Base-by-base conservation (phyloP, 345 rosid genomes). In the Eucalyptus erythrocorys region DNA sequence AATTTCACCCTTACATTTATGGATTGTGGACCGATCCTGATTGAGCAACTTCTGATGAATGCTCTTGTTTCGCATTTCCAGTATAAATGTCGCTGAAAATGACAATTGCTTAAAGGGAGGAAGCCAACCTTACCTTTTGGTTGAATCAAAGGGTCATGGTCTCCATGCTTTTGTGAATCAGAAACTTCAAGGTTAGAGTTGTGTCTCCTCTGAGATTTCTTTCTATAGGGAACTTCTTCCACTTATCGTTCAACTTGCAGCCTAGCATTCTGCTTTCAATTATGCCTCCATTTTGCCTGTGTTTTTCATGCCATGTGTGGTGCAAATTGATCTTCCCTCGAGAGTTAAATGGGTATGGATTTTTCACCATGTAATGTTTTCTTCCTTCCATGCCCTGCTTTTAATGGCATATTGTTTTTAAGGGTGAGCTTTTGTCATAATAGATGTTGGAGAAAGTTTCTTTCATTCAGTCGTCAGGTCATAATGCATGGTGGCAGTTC, bases 101-200 rank as follows among this genome's bases (percentile, higher is more conserved):
- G 99, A 96, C 92, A 91, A 92, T 87, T 95, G 93, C 93, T 89
- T 95, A 84, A 94, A 93, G 92, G 93, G 92, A 48, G 95, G 96
- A 91, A 92, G 91, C 87, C 87, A 34, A n/a, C 94, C 97, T 13
- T 91, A 93, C 91, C 97, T 96, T 55, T 87, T 93, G 87, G 94
- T 96, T 87, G 99, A 96, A 88, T 97, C 99, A 57, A 93, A 95
- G 91, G 99, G 99, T 30, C 98, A 96, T 91, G 96, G 96, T 80
- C 95, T 96, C 89, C 98, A 95, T 93, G 94, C 90, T 89, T 97
- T 96, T 90, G 94, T 97, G 88, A 96, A 97, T 92, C 93, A 94
- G 82, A 88, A 94, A 89, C 93, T 94, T 89, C 89, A 94, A 93
- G 98, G 99, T 96, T 87, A 66, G 59, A 7, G 16, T 47, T 86